These are phyloP conservation scores for Solanum arcanum DNA, from an alignment of 257 asterid species.

Conservation along the genomic window DNA sequence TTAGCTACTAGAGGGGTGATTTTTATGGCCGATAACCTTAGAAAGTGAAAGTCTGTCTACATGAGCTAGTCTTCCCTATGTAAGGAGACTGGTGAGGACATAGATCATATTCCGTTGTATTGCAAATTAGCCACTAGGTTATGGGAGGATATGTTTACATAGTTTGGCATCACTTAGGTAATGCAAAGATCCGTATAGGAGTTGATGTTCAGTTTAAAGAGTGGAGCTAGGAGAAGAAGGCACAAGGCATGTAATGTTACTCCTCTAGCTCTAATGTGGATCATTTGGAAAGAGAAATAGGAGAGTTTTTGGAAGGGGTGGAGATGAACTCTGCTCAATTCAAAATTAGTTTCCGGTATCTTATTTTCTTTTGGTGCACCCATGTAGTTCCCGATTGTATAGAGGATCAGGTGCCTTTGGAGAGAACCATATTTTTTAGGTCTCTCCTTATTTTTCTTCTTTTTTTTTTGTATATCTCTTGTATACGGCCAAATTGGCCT, in stretches of 20 bases:
- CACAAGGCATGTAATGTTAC: neutral
- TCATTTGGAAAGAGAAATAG: neutral
- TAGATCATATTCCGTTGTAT: neutral
- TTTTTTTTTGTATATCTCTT: neutral
- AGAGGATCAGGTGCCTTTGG: neutral
- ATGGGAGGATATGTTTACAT: neutral
- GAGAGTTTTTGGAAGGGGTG: neutral
- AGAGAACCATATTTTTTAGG: neutral
- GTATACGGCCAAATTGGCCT: neutral
- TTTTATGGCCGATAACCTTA: neutral
- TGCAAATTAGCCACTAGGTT: neutral
- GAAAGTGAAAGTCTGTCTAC: neutral
- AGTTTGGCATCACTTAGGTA: neutral
- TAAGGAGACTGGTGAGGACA: neutral
- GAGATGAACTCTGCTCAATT: neutral
- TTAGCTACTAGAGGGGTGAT: neutral
- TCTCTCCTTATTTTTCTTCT: neutral
- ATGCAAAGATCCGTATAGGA: neutral
- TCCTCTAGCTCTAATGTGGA: neutral
- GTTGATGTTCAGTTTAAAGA: neutral
- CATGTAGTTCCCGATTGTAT: neutral
- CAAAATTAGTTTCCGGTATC: rapidly evolving
- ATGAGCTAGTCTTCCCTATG: neutral
- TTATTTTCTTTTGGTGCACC: neutral
- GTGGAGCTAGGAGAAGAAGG: neutral